Evolutionary conservation across 768 basidiomycete species (phyloP).

Genomic region (Panus rudis): DNA sequence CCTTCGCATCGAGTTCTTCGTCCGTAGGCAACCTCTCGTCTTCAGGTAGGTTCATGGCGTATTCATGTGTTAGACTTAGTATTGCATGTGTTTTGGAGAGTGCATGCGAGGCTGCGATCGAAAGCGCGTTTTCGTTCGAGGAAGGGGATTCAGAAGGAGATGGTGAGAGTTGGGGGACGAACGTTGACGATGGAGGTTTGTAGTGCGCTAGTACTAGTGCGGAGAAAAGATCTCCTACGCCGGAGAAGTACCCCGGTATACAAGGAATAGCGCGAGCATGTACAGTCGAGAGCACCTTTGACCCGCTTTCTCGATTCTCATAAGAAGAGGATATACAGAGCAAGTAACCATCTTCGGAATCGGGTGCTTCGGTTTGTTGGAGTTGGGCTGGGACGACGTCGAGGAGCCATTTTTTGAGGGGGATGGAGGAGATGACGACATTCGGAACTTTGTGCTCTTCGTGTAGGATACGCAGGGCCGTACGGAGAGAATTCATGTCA

Average conservation of each 20-base stretch:
- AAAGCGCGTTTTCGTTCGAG: slow-evolving; percentile 33
- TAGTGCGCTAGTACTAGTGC: slow-evolving; percentile 85
- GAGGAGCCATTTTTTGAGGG: slow-evolving; percentile 56
- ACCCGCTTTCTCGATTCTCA: slow-evolving; percentile 10
- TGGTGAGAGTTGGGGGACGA: too few relatives aligned
- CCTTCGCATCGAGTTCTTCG: slow-evolving; percentile 62
- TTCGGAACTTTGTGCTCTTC: slow-evolving; percentile 69
- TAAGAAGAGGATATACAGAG: slow-evolving; percentile 74
- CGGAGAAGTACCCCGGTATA: slow-evolving; percentile 89
- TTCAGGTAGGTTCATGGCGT: slow-evolving; percentile 50
- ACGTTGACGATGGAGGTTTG: too few relatives aligned
- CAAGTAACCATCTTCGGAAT: slow-evolving; percentile 41
- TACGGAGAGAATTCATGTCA: slow-evolving; percentile 57
- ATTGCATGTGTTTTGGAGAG: slow-evolving; percentile 73
- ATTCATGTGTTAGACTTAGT: slow-evolving; percentile 51
- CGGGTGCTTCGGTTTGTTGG: slow-evolving; percentile 17
- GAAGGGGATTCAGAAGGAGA: slow-evolving; percentile 4
- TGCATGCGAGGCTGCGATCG: slow-evolving; percentile 58
- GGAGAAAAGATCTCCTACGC: slow-evolving; percentile 95
- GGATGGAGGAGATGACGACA: slow-evolving; percentile 89
- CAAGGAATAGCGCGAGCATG: slow-evolving; percentile 70
- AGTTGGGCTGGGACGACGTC: slow-evolving; percentile 42
- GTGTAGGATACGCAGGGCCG: slow-evolving; percentile 72
- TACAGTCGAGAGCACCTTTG: slow-evolving; percentile 34
- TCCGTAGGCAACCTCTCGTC: slow-evolving; percentile 60